Conservation (phyloP, 176 grass and related monocot genomes). For the Alopecurus myosuroides region DNA sequence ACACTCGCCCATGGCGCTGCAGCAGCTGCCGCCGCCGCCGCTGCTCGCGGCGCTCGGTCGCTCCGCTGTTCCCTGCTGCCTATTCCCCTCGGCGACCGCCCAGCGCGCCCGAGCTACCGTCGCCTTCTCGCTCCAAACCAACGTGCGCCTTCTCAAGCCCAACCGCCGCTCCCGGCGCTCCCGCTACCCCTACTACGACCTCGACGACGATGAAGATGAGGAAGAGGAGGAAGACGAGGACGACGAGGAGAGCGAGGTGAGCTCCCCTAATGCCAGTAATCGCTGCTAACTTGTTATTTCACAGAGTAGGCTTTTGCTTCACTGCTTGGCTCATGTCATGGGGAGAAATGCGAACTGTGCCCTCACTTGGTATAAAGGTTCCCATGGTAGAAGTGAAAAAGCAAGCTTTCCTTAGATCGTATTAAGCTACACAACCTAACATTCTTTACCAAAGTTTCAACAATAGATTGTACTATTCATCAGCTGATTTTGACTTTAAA, state of each 20-base stretch:
- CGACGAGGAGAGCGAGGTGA: conserved; percentile 38
- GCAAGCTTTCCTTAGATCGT: background rate
- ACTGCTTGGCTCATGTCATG: background rate
- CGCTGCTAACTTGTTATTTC: background rate
- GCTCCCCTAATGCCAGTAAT: background rate
- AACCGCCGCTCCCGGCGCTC: conserved; percentile 44
- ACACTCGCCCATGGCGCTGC: conserved; percentile 46
- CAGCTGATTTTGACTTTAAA: background rate
- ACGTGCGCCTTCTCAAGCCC: conserved; percentile 40
- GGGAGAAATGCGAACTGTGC: background rate
- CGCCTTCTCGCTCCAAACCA: conserved; percentile 52
- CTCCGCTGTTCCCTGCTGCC: background rate
- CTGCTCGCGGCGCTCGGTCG: conserved; percentile 1
- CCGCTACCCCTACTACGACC: conserved; percentile 54
- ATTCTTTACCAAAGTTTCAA: background rate
- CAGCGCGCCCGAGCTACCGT: conserved; percentile 9
- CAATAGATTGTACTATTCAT: background rate
- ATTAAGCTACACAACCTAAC: background rate
- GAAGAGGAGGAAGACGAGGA: conserved; percentile 32
- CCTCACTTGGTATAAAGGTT: background rate
- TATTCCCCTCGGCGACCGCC: background rate
- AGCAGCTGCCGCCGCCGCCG: conserved; percentile 26
- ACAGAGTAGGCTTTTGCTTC: conserved; percentile 2
- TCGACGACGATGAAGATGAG: conserved; percentile 26
- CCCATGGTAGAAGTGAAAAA: background rate